Evolutionary conservation across 2,329 filamentous ascomycete genomes (phyloP).

Genomic region (Colletotrichum sp.): DNA sequence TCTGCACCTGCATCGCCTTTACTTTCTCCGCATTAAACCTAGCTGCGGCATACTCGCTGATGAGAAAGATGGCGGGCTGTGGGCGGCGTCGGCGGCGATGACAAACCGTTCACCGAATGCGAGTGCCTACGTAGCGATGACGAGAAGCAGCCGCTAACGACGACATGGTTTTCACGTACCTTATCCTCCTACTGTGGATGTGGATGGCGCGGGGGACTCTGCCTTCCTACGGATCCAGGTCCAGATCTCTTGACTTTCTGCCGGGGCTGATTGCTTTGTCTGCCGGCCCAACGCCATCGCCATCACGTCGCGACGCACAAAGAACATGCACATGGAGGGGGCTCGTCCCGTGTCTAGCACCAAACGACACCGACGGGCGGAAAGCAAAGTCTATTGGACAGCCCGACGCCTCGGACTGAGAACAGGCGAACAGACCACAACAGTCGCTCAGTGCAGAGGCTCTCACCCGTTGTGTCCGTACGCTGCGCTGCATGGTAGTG

Average conservation of each 20-base stretch:
- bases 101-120: background rate
- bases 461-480: background rate
- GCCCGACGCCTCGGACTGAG: background rate
- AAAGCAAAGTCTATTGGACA: background rate
- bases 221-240: background rate
- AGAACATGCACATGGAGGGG: constrained; percentile 12
- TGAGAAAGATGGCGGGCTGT: background rate
- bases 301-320: constrained; percentile 1
- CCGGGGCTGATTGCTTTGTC: background rate
- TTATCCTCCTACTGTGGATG: background rate
- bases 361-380: background rate
- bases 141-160: background rate
- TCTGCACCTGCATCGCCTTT: background rate
- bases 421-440: background rate
- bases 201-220: constrained; percentile 8
- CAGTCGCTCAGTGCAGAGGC: background rate
- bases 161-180: background rate
- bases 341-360: constrained; percentile 12
- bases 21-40: background rate
- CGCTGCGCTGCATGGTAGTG: background rate
- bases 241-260: constrained; percentile 1
- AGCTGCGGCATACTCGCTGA: background rate
- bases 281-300: background rate
- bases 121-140: constrained; percentile 4
- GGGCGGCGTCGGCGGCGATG: background rate